These are phyloP conservation scores for Haberlea rhodopensis DNA, from an alignment of 257 asterid species.

Conservation along the genomic window DNA sequence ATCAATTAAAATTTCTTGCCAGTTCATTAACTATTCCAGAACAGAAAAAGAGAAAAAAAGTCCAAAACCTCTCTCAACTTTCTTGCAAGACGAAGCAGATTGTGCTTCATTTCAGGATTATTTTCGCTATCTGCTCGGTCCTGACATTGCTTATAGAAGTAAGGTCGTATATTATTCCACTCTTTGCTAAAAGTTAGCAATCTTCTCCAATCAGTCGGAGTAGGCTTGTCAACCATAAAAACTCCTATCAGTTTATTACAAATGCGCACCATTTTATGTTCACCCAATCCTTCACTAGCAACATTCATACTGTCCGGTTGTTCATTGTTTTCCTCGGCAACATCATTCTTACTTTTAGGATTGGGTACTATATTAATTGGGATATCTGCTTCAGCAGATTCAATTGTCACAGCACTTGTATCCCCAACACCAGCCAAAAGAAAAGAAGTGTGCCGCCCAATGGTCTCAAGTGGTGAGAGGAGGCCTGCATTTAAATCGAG, in stretches of 20 bases:
- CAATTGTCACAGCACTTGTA: slow-evolving; percentile 38
- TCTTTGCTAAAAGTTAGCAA: slow-evolving; percentile 76
- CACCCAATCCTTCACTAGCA: slow-evolving; percentile 43
- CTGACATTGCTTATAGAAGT: slow-evolving; percentile 73
- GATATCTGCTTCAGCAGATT: slow-evolving; percentile 32
- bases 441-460: slow-evolving; percentile 27
- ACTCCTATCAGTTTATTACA: slow-evolving; percentile 80
- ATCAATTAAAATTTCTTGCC: slow-evolving; percentile 1
- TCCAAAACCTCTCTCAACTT: slow-evolving; percentile 77
- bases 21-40: slow-evolving; percentile 20
- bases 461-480: slow-evolving; percentile 25
- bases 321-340: slow-evolving; percentile 20
- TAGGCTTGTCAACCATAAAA: slow-evolving; percentile 86
- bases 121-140: slow-evolving; percentile 60
- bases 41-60: not conserved
- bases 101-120: slow-evolving; percentile 80
- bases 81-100: slow-evolving; percentile 71
- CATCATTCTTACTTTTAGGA: slow-evolving; percentile 27
- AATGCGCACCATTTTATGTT: slow-evolving; percentile 56
- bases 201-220: slow-evolving; percentile 87
- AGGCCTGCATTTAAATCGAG: slow-evolving; percentile 35
- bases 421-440: slow-evolving; percentile 39
- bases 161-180: slow-evolving; percentile 77
- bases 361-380: slow-evolving; percentile 27
- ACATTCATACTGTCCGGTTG: slow-evolving; percentile 27